These are phyloP conservation scores for Schizopora paradoxa DNA, from an alignment of 1,284 basidiomycete species.

Conservation along the genomic window DNA sequence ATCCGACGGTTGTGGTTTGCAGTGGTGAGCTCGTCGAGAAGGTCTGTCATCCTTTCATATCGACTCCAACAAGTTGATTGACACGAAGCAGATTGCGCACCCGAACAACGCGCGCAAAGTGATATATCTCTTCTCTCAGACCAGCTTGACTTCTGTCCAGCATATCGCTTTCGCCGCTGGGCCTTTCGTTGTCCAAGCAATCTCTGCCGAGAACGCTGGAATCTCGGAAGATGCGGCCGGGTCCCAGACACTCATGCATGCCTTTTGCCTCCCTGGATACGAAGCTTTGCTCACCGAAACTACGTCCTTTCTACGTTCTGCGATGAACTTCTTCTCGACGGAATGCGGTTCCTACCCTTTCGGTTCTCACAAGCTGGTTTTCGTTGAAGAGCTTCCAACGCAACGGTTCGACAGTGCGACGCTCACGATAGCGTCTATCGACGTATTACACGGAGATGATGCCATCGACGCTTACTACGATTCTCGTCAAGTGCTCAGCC, in stretches of 20 bases:
- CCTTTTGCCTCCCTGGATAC: conserved; percentile 89
- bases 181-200: conserved; percentile 80
- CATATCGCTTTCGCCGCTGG: conserved; percentile 96
- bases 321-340: conserved; percentile 88
- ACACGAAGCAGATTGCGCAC: conserved; percentile 81
- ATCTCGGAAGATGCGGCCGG: conserved; percentile 54
- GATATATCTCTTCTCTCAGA: conserved; percentile 91
- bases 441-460: conserved; percentile 83
- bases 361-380: conserved; percentile 92
- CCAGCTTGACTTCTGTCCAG: conserved; percentile 86
- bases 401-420: conserved; percentile 84
- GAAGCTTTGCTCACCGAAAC: conserved; percentile 66
- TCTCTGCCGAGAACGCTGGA: conserved; percentile 57
- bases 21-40: conserved; percentile 94
- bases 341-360: conserved; percentile 98
- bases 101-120: conserved; percentile 92
- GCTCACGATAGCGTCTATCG: conserved; percentile 75
- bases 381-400: conserved; percentile 83
- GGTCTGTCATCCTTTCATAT: conserved; percentile 37
- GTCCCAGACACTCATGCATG: conserved; percentile 84
- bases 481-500: conserved; percentile 80
- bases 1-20: conserved; percentile 82
- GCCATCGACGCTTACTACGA: conserved; percentile 94
- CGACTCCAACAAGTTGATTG: conserved; percentile 12
- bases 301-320: conserved; percentile 75